A percentile compares a stretch with the other conserved stretches of the same genome.
Evolutionary conservation across 306 rosid species (phyloP).

Genomic region (Prunus davidiana): DNA sequence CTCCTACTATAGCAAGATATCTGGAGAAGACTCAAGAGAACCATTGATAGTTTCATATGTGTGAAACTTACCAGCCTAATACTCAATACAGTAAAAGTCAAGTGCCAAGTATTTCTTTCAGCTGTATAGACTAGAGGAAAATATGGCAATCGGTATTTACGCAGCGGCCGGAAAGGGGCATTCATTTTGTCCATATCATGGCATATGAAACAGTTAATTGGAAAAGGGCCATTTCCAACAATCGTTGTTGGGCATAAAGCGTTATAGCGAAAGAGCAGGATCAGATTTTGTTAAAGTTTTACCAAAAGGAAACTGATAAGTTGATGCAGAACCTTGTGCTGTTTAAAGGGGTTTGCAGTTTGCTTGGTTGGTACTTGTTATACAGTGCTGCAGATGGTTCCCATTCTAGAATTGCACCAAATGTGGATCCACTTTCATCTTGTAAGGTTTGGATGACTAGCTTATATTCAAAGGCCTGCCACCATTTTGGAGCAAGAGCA

Average conservation of each 20-base stretch:
- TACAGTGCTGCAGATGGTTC: constrained; percentile 64
- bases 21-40: constrained; percentile 3
- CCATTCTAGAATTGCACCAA: constrained; percentile 89
- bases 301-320: background rate
- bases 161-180: background rate
- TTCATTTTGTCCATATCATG: background rate
- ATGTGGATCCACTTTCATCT: constrained; percentile 80
- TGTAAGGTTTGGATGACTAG: constrained; percentile 46
- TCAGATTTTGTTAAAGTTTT: background rate
- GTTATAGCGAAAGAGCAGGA: background rate
- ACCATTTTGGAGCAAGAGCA: constrained; percentile 89
- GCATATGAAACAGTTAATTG: background rate
- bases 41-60: constrained; percentile 17
- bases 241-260: background rate
- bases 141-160: background rate
- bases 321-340: background rate
- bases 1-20: constrained; percentile 12
- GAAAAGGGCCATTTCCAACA: background rate
- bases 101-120: background rate
- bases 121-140: background rate
- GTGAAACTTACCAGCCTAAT: background rate
- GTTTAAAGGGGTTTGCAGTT: too few relatives aligned
- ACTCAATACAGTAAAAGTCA: background rate
- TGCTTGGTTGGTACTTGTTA: too few relatives aligned
- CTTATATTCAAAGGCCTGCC: constrained; percentile 86